These are phyloP conservation scores for Macrophomina pseudophaseolina DNA, from an alignment of 2,329 filamentous ascomycete species.

Conservation along the genomic window DNA sequence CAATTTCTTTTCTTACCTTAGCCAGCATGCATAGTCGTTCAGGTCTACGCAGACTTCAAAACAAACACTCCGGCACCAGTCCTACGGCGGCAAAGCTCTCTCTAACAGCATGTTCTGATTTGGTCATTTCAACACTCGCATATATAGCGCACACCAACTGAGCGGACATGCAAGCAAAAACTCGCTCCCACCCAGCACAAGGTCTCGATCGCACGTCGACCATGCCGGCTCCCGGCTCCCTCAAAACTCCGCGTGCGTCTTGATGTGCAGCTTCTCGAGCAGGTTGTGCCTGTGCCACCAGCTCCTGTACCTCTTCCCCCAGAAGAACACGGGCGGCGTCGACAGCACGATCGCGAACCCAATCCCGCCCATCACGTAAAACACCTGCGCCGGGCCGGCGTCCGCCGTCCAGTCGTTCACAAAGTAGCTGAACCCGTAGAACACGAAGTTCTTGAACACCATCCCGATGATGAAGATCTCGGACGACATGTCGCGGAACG, in stretches of 20 bases:
- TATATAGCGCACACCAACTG: no score
- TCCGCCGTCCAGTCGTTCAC: conserved; percentile 49
- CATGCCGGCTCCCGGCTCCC: no score
- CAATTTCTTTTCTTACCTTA: no score
- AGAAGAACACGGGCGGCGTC: conserved; percentile 42
- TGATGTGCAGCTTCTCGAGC: conserved; percentile 40
- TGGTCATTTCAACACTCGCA: no score
- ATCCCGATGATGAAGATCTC: conserved; percentile 53
- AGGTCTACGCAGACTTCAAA: no score
- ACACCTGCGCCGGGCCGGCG: conserved; percentile 43
- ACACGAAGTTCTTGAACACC: conserved; percentile 53
- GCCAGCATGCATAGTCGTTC: no score
- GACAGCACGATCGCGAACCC: conserved; percentile 36
- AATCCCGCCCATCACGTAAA: conserved; percentile 44
- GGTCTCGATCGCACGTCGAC: no score
- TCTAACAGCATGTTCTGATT: no score
- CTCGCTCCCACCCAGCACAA: neutral
- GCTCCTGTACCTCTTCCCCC: conserved; percentile 42
- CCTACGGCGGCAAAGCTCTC: no score
- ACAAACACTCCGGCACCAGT: no score
- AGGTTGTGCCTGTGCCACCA: conserved; percentile 42
- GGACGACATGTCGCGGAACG: conserved; percentile 47
- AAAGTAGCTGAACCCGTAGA: conserved; percentile 51
- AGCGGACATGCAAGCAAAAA: no score
- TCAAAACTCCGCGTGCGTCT: conserved; percentile 9